Evolutionary conservation across 495 filamentous ascomycete species (phyloP), one percentile per base, ranked within the genome.

Genomic region (Podospora conica): DNA sequence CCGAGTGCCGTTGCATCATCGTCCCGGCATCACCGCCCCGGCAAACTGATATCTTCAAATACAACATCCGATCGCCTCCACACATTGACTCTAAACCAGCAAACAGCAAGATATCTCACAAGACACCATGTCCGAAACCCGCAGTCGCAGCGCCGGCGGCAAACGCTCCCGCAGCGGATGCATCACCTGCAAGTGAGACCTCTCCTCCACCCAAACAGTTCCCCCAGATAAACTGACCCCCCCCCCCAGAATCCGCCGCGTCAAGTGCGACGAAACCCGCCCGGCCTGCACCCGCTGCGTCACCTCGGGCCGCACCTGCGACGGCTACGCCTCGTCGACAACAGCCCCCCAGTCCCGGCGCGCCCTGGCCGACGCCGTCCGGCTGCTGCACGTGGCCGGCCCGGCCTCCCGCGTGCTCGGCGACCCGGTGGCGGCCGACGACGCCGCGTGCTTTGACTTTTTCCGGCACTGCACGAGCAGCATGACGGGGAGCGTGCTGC

Each of bases 381-480:
- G 72, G 9, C 65, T 71, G 73, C 65, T 85, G 66, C 67, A 77
- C 65, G 68, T 80, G 73, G 71, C 83, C 71, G 74, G 70, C 48
- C 73, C 76, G 61, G 75, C 76, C 65, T 74, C 33, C 63, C 74
- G 58, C 6, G 70, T 75, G 53, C 71, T 83, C 0, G 75, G 74
- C 27, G 79, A 76, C 9, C 77, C 70, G 8, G 65, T 81, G 7
- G 80, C 81, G 58, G 69, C 73, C 20, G 75, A 80, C 25, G 65
- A 69, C 21, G 55, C 60, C 0, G 63, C 69, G 12, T 73, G 67
- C 60, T 73, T 71, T 23, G 71, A 73, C 61, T 73, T 71, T 60
- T 73, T 71, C 67, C 69, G 71, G 0, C 55, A 64, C 31, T 63
- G 69, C 29, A 73, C 71, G 2, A 61, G 56, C 18, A 18, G 57